Evolutionary conservation across 139 green algal species (phyloP).

Genomic region (Deuterostichococcus epilithicus): DNA sequence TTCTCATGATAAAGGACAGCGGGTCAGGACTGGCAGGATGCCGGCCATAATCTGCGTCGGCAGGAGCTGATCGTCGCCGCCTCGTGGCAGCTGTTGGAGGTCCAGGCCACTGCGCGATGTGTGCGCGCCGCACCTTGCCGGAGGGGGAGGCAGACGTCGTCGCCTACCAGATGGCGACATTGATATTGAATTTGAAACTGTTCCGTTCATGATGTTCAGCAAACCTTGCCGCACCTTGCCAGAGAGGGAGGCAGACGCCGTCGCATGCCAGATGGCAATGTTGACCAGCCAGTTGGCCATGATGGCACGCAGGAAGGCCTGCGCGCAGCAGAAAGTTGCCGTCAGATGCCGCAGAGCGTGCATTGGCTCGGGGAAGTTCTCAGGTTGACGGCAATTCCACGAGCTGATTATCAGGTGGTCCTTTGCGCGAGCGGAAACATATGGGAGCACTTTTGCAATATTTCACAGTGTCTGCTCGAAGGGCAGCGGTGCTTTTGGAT

Average conservation of each 20-base stretch:
- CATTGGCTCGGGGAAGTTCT: neutral
- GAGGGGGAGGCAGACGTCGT: constrained; percentile 52
- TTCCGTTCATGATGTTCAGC: too few relatives aligned
- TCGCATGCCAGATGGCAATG: constrained; percentile 77
- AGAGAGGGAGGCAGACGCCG: constrained; percentile 52
- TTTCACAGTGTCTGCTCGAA: neutral
- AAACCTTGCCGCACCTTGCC: constrained; percentile 84
- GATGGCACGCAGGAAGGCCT: constrained; percentile 68
- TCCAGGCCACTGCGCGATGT: too few relatives aligned
- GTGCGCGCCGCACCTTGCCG: constrained; percentile 80
- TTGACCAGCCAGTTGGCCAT: constrained; percentile 92
- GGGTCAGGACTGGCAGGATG: too few relatives aligned
- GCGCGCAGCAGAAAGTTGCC: neutral
- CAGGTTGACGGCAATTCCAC: too few relatives aligned
- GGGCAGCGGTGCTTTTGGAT: too few relatives aligned
- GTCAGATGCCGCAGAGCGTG: neutral
- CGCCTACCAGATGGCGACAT: constrained; percentile 78
- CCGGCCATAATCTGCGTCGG: too few relatives aligned
- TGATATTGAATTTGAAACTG: too few relatives aligned
- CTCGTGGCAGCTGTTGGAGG: too few relatives aligned
- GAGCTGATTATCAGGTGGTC: too few relatives aligned
- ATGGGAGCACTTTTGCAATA: too few relatives aligned
- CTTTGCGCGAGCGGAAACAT: neutral
- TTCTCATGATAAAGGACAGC: too few relatives aligned
- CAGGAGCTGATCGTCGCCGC: too few relatives aligned